Conservation (phyloP, 805 yeast species). For the Sugiyamaella smithiae region DNA sequence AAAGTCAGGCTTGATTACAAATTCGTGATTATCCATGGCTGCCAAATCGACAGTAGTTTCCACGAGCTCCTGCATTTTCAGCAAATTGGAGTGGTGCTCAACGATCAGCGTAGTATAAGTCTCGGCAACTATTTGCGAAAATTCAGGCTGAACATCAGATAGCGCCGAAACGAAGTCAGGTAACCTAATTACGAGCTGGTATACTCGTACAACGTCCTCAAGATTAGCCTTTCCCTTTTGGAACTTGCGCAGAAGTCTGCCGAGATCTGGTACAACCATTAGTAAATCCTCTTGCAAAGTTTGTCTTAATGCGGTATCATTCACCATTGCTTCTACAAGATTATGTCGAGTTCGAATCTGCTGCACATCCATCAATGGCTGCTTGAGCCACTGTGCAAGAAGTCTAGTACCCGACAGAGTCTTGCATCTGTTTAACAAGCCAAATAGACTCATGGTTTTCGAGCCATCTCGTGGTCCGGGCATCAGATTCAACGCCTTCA, state of each 20-base stretch:
- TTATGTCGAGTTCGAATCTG: slow-evolving; percentile 67
- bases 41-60: slow-evolving; percentile 89
- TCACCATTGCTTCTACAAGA: slow-evolving; percentile 70
- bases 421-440: slow-evolving; percentile 82
- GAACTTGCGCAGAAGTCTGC: slow-evolving; percentile 69
- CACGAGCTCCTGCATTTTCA: slow-evolving; percentile 76
- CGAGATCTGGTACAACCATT: slow-evolving; percentile 76
- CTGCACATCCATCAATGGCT: slow-evolving; percentile 70
- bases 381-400: slow-evolving; percentile 92
- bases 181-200: slow-evolving; percentile 68
- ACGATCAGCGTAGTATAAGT: slow-evolving; percentile 61
- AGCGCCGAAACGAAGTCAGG: slow-evolving; percentile 66
- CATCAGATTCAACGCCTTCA: slow-evolving; percentile 81
- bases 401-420: slow-evolving; percentile 86
- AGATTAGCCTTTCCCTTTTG: slow-evolving; percentile 53
- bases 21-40: slow-evolving; percentile 78
- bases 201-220: slow-evolving; percentile 86
- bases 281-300: slow-evolving; percentile 65
- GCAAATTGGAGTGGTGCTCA: slow-evolving; percentile 49
- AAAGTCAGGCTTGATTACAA: slow-evolving; percentile 83
- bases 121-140: slow-evolving; percentile 36
- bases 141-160: slow-evolving; percentile 37
- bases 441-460: slow-evolving; percentile 66
- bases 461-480: slow-evolving; percentile 53
- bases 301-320: slow-evolving; percentile 65